A percentile compares a stretch with the other conserved stretches of the same genome.
Evolutionary conservation across 2,329 filamentous ascomycete genomes (phyloP).

Genomic region (Dactylellina parvicollis): DNA sequence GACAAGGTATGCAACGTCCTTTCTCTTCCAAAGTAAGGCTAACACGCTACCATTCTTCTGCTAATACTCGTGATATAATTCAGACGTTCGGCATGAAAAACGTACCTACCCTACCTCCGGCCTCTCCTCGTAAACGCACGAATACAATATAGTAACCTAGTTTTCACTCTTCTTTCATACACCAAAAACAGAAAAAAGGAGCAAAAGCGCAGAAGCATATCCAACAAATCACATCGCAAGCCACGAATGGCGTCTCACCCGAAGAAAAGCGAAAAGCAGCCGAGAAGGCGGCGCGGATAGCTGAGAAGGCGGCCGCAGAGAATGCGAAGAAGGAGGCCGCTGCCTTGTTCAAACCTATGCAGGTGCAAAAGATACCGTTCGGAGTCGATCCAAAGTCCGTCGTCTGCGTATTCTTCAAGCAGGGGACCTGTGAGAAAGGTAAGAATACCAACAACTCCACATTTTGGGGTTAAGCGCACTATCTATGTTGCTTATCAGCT

Average conservation of each 20-base stretch:
- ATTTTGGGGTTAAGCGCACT: no score
- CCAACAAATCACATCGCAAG: constrained; percentile 79
- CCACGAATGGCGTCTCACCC: constrained; percentile 77
- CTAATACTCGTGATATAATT: neutral
- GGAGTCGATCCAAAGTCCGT: constrained; percentile 98
- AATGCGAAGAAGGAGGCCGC: constrained; percentile 81
- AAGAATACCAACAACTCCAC: neutral
- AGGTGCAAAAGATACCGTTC: constrained; percentile 97
- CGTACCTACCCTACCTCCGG: constrained; percentile 61
- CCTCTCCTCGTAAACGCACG: neutral
- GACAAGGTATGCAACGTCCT: constrained; percentile 70
- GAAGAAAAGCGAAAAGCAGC: constrained; percentile 85
- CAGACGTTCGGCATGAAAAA: constrained; percentile 99
- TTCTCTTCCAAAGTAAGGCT: neutral
- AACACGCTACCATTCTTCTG: neutral
- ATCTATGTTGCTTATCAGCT: no score
- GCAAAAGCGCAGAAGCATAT: constrained; percentile 89
- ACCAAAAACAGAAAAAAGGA: constrained; percentile 86
- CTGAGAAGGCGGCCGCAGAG: constrained; percentile 91
- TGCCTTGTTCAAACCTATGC: constrained; percentile 86
- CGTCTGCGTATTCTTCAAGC: constrained; percentile 95
- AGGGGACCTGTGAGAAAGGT: constrained; percentile 94
- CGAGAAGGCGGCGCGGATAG: constrained; percentile 75
- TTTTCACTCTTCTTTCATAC: constrained; percentile 10
- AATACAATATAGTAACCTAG: constrained; percentile 2